Base-by-base conservation (phyloP, 164 flowering plant genomes). In the Taxillus chinensis region DNA sequence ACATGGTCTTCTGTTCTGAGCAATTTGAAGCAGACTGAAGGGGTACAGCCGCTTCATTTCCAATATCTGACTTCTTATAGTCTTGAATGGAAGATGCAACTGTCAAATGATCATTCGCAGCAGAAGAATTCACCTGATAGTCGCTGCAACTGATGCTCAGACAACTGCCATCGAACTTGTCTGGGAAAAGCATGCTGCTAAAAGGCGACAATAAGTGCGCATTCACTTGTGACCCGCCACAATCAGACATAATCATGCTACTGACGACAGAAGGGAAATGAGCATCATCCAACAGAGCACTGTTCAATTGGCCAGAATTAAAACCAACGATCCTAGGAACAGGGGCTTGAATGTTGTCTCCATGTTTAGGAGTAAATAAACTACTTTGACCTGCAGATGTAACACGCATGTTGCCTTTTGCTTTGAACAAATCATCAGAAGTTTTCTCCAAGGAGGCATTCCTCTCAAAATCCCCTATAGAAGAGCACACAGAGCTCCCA, bases 151-250 rank as follows among this genome's bases (percentile, higher is more conserved):
- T 73, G 59, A 80, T 78, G 65, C 84, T 80, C 14, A 83, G 74
- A 51, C 69, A 65, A 72, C 83, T 83, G 48, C 85, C 87, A 62
- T 53, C 49, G 41, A 80, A 80, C 27, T 73, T 66, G 42, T 72
- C 65, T 8, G 78, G 59, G 16, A 64, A 69, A 66, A 79, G 71
- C 79, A 77, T 82, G 55, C 67, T 67, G 69, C 64, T 85, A 62
- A 84, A 64, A 56, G 97, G 93, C 41, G 96, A 91, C 61, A 85
- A 55, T 71, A 88, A 37, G n/a, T 89, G 76, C 76, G 85, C 86
- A 75, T 87, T 78, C 57, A 78, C 83, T 40, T 69, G 59, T n/a
- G 80, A 71, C 16, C 82, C 83, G 66, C 70, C 68, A 14, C 68
- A 45, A 63, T 76, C 86, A 56, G 62, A 58, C 77, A 72, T 68